Conservation (phyloP, 345 rosid genomes). For the Melastoma malabathricum region DNA sequence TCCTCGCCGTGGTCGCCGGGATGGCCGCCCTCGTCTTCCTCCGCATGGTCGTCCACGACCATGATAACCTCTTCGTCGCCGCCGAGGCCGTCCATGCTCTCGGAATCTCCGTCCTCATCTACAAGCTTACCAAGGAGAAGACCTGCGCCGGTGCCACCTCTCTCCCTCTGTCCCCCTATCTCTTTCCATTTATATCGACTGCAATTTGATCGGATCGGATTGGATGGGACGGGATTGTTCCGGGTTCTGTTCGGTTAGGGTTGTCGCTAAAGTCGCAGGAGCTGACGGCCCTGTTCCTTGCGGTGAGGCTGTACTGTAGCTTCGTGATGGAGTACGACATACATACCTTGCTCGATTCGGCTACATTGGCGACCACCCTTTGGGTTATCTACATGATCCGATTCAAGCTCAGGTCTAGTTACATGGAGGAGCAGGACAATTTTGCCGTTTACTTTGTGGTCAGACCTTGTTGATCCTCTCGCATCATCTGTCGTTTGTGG, state of each 20-base stretch:
- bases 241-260: constrained; percentile 30
- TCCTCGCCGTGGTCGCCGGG: constrained; percentile 50
- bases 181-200: background rate
- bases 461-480: constrained; percentile 9
- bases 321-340: constrained; percentile 99
- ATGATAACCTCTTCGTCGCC: constrained; percentile 80
- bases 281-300: constrained; percentile 79
- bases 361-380: constrained; percentile 81
- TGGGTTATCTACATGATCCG: constrained; percentile 99
- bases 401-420: constrained; percentile 72
- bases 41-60: constrained; percentile 71
- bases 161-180: background rate
- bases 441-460: constrained; percentile 86
- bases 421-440: constrained; percentile 93
- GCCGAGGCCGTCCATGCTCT: constrained; percentile 82
- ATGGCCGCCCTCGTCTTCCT: constrained; percentile 57
- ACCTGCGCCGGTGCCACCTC: constrained; percentile 60
- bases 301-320: constrained; percentile 87
- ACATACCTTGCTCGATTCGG: constrained; percentile 83
- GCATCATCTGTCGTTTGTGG: too few species aligned
- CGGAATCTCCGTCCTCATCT: constrained; percentile 78
- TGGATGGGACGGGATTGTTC: too few species aligned
- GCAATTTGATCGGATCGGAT: too few species aligned
- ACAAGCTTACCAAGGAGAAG: constrained; percentile 78
- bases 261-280: constrained; percentile 90